phyloP scores from a whole-genome alignment of 2,329 filamentous ascomycete species.

The Hypoxylon sp. region DNA sequence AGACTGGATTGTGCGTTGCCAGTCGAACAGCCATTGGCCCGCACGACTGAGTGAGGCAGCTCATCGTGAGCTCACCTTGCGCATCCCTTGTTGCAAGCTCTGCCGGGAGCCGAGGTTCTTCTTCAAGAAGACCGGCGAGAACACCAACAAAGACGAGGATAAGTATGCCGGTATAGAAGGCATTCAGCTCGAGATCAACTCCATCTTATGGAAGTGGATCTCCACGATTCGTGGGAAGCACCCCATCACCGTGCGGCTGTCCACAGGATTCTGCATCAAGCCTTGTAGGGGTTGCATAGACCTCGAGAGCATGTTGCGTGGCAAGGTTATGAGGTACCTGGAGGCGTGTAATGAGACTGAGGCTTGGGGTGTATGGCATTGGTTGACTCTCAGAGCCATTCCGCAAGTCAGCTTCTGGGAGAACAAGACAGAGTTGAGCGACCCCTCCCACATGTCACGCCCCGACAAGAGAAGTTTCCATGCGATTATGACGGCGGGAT shows the following conservation, averaged over 20 bases:
- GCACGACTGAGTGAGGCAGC: slow-evolving; percentile 23
- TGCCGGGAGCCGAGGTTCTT: slow-evolving; percentile 39
- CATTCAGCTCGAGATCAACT: slow-evolving; percentile 43
- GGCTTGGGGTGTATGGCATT: slow-evolving; percentile 46
- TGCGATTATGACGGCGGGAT: slow-evolving; percentile 42
- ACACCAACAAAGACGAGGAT: not conserved
- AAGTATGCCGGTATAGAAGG: slow-evolving; percentile 31
- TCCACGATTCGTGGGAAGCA: not conserved
- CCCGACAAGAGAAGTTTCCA: slow-evolving; percentile 17
- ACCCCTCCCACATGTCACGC: slow-evolving; percentile 24
- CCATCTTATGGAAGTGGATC: slow-evolving; percentile 43
- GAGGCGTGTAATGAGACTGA: slow-evolving; percentile 7
- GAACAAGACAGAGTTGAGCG: slow-evolving; percentile 33
- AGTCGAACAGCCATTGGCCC: not conserved
- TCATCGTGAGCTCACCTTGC: slow-evolving; percentile 39
- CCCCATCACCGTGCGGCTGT: slow-evolving; percentile 24
- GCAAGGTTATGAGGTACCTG: slow-evolving; percentile 29
- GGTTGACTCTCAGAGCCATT: slow-evolving; percentile 39
- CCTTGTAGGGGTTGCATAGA: slow-evolving; percentile 43
- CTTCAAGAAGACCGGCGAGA: not conserved
- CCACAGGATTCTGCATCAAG: slow-evolving; percentile 43
- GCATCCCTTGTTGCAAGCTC: slow-evolving; percentile 44
- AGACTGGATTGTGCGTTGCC: not conserved
- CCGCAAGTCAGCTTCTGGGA: slow-evolving; percentile 37
- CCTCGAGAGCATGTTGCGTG: slow-evolving; percentile 40